Percentiles rank a stretch among this genome's conserved stretches.
Evolutionary conservation across 2,329 filamentous ascomycete genomes (phyloP).

Genomic region (Colletotrichum godetiae): DNA sequence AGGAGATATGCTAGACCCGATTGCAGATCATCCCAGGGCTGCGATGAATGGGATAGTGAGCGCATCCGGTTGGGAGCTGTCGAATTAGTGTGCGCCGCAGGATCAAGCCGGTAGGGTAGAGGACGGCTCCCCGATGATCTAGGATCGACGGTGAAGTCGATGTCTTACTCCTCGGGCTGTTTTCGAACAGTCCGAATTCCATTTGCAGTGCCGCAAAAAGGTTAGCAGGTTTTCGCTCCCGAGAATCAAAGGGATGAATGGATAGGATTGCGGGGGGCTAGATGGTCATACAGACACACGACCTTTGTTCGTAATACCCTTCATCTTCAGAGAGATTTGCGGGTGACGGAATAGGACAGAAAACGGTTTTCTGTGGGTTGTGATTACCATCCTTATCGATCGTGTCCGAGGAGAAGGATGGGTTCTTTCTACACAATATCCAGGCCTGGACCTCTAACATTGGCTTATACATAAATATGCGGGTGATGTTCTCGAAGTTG

Average conservation of each 20-base stretch:
- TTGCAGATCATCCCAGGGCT: neutral
- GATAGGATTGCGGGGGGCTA: neutral
- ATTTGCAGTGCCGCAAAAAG: constrained; percentile 1
- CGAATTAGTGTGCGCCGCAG: constrained; percentile 20
- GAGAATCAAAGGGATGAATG: neutral
- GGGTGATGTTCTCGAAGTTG: neutral
- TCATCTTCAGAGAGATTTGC: neutral
- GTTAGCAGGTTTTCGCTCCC: neutral
- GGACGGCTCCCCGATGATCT: neutral
- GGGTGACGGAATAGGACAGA: neutral
- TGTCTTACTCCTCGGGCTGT: constrained; percentile 20
- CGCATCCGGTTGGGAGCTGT: constrained; percentile 13
- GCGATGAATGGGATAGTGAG: neutral
- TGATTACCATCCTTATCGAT: neutral
- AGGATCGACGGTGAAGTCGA: constrained; percentile 15
- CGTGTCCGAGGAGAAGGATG: neutral
- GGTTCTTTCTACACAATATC: neutral
- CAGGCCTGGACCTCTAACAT: too few species aligned
- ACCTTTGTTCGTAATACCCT: constrained; percentile 19
- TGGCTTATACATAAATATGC: neutral
- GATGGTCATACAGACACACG: constrained; percentile 10
- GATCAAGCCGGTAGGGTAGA: neutral
- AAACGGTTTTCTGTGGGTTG: constrained; percentile 3
- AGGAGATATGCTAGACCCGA: neutral
- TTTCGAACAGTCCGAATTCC: constrained; percentile 17